Conservation (phyloP, 306 rosid genomes). For the Acacia melanoxylon region DNA sequence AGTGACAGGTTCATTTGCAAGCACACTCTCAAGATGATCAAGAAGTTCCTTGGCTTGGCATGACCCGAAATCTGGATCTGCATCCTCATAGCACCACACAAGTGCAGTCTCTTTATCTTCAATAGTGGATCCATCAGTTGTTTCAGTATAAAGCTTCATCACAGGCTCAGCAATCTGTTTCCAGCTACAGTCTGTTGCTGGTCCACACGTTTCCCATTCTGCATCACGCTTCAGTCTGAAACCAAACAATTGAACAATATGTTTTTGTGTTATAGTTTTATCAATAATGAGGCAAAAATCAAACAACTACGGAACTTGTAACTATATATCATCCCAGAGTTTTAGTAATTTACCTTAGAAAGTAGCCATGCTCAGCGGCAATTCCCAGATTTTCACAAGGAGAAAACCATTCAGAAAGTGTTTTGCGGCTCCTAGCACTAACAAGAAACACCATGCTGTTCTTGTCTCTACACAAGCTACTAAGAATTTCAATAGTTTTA, state of each 20-base stretch:
- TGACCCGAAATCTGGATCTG: slow-evolving; percentile 79
- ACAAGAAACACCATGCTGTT: slow-evolving; percentile 64
- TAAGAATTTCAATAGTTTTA: slow-evolving; percentile 43
- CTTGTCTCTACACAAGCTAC: slow-evolving; percentile 55
- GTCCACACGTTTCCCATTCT: slow-evolving; percentile 66
- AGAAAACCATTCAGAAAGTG: slow-evolving; percentile 61
- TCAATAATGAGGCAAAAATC: background rate
- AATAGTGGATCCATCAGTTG: slow-evolving; percentile 78
- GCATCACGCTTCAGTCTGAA: slow-evolving; percentile 50
- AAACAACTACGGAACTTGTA: background rate
- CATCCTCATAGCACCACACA: slow-evolving; percentile 72
- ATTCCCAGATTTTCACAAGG: slow-evolving; percentile 67
- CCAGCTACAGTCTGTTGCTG: slow-evolving; percentile 61
- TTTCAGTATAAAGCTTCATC: slow-evolving; percentile 76
- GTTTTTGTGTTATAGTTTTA: background rate
- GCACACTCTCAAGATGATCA: slow-evolving; percentile 81
- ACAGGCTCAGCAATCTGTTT: slow-evolving; percentile 78
- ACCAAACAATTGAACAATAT: slow-evolving; percentile 15
- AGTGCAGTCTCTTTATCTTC: slow-evolving; percentile 72
- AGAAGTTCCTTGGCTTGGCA: slow-evolving; percentile 85
- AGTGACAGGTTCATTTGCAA: slow-evolving; percentile 79
- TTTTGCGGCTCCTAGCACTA: slow-evolving; percentile 59
- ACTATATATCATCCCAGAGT: background rate
- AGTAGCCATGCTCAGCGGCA: slow-evolving; percentile 78
- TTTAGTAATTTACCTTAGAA: slow-evolving; percentile 46